These are phyloP conservation scores for Penicillium coffeae DNA, from an alignment of 495 filamentous ascomycete genomes.

Conservation along the genomic window DNA sequence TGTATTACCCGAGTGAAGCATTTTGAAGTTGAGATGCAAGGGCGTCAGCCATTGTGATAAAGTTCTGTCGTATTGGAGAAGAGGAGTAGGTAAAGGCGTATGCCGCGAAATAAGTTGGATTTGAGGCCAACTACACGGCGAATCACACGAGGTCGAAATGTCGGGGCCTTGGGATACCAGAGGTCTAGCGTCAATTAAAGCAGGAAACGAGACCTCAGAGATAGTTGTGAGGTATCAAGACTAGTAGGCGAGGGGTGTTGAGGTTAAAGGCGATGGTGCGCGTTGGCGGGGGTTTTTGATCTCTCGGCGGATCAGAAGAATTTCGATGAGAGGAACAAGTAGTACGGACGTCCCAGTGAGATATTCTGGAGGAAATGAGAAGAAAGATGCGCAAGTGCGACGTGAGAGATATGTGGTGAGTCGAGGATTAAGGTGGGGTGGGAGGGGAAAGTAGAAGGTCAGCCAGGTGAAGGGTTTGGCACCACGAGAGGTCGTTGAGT, in stretches of 20 bases:
- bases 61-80: slow-evolving; percentile 3
- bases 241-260: neutral
- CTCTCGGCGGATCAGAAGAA: slow-evolving; percentile 7
- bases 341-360: slow-evolving; percentile 7
- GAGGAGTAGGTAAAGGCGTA: neutral
- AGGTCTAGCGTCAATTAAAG: neutral
- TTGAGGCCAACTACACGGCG: slow-evolving; percentile 1
- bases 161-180: neutral
- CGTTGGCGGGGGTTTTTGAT: neutral
- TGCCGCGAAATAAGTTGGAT: slow-evolving; percentile 2
- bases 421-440: neutral
- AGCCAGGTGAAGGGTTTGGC: slow-evolving; percentile 1
- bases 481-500: slow-evolving; percentile 6
- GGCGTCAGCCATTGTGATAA: slow-evolving; percentile 50
- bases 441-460: neutral
- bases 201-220: neutral
- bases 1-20: slow-evolving; percentile 63
- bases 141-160: neutral
- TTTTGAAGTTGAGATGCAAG: slow-evolving; percentile 68
- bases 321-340: slow-evolving; percentile 3
- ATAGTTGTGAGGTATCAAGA: neutral
- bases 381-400: slow-evolving; percentile 3
- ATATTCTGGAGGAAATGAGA: slow-evolving; percentile 1
- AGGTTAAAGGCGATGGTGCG: neutral
- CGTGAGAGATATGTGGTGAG: slow-evolving; percentile 5